These are phyloP conservation scores for Plectosphaerella plurivora DNA, from an alignment of 2,329 filamentous ascomycete genomes.

Conservation along the genomic window DNA sequence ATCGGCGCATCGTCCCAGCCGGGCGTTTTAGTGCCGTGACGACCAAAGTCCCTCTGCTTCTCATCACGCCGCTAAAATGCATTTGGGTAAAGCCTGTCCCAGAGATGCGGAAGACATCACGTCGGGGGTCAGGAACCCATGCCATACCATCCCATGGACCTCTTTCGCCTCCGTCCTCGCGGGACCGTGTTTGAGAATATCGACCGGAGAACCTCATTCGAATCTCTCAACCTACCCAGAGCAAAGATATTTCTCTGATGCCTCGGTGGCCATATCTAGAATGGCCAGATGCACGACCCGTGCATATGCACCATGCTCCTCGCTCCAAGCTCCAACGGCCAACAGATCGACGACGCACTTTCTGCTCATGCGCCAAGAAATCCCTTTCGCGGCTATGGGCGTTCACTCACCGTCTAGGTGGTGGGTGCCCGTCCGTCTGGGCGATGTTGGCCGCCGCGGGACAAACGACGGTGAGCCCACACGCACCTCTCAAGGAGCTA, in stretches of 20 bases:
- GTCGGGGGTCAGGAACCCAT: no score
- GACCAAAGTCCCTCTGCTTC: constrained; percentile 2
- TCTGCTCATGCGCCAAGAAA: background rate
- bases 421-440: no score
- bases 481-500: no score
- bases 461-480: no score
- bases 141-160: no score
- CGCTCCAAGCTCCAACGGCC: no score
- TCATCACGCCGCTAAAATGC: constrained; percentile 10
- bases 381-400: background rate
- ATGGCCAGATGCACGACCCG: background rate
- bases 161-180: no score
- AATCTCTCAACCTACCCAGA: no score
- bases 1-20: constrained; percentile 1
- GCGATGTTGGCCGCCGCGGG: no score
- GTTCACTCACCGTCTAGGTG: no score
- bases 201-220: no score
- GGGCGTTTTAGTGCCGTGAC: constrained; percentile 4
- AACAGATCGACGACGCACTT: background rate
- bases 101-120: background rate
- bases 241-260: background rate
- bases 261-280: background rate
- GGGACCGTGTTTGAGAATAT: no score
- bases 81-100: constrained; percentile 4
- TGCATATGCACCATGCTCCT: background rate